Evolutionary conservation across 2,329 filamentous ascomycete genomes (phyloP), one percentile per base, ranked within the genome.

Genomic region (Lachnellula suecica): DNA sequence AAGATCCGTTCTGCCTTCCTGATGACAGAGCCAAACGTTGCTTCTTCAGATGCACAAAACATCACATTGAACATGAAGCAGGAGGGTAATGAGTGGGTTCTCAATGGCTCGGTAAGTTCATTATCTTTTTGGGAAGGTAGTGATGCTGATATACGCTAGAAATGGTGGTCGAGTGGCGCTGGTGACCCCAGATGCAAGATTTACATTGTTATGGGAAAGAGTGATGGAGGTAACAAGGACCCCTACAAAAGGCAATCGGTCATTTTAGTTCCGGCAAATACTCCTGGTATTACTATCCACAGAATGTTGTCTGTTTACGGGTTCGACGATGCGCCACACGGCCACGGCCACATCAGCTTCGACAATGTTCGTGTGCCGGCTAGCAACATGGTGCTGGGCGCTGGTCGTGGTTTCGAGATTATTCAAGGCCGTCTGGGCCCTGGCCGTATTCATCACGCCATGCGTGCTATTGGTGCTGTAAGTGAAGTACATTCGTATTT

Each of bases 111-210:
- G 63, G 87, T 90, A 74, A 53, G 80, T 70, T 19, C 4, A n/a
- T 9, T 7, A 13, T 10, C 37, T 11, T 22, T 8, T 7, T 23
- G 19, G 17, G 27, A 4, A 1, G 19, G 10, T 1, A 35, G n/a
- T 20, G 27, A 37, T 40, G 57, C 62, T 67, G 62, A 63, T 24
- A 41, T 25, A 4, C 53, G 51, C 44, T 64, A 93, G 83, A 99
- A 99, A 90, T 99, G 94, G 94, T 99, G 94, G 94, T 96, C 91
- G 24, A 96, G 90, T 59, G 94, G 94, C 60, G 91, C 92, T 17
- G 94, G 94, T 53, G 94, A 99, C 74, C 88, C 88, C 53, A 83
- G 93, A 64, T 99, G 94, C 79, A 81, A 88, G 71, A 78, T 99
- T 70, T 97, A 97, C 76, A 86, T 99, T 57, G 91, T 96, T 64